These are phyloP conservation scores for Petunia secreta DNA, from an alignment of 257 asterid species.

Conservation along the genomic window DNA sequence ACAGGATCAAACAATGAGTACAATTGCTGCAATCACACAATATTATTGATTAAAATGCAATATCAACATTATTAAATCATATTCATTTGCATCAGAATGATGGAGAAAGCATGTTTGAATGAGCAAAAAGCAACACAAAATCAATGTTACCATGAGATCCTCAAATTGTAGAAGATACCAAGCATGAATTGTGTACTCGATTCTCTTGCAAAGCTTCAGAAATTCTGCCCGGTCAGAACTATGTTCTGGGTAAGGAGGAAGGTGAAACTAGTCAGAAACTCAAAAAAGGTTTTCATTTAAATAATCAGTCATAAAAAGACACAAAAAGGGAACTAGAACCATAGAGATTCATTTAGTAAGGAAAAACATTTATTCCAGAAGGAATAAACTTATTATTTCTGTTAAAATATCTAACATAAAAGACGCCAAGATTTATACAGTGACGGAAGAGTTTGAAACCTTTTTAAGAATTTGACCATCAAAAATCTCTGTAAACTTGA, in stretches of 20 bases:
- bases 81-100: neutral
- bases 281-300: neutral
- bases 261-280: conserved; percentile 25
- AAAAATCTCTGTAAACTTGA: neutral
- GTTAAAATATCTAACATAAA: neutral
- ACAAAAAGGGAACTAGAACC: neutral
- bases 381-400: neutral
- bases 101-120: conserved; percentile 19
- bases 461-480: neutral
- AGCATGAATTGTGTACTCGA: conserved; percentile 94
- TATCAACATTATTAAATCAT: conserved; percentile 10
- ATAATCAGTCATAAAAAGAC: conserved; percentile 5
- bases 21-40: conserved; percentile 72
- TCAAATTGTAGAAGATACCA: conserved; percentile 97
- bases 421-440: neutral
- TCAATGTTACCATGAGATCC: conserved; percentile 84
- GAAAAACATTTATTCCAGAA: neutral
- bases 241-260: conserved; percentile 57
- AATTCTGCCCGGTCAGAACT: conserved; percentile 88
- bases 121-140: conserved; percentile 13
- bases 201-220: conserved; percentile 94
- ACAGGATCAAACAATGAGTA: conserved; percentile 97
- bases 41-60: neutral
- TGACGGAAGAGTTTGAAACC: neutral
- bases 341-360: neutral